A percentile compares a stretch with the other conserved stretches of the same genome.
Conservation (phyloP, 2,329 filamentous ascomycete genomes). For the Penicillium sumatraense region DNA sequence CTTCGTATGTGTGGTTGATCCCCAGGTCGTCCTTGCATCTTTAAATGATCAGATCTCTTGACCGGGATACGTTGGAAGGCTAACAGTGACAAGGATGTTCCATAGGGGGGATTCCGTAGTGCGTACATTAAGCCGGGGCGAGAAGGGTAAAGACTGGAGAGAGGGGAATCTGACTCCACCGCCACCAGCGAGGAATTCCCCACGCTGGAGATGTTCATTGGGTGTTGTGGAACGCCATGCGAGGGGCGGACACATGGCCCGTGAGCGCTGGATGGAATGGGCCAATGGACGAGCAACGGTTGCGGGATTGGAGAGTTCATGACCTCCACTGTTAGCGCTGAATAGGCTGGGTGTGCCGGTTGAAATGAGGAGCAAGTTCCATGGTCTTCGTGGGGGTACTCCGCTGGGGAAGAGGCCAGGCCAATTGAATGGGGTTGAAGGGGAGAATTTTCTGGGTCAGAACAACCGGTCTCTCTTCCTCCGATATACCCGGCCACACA, state of each 20-base stretch:
- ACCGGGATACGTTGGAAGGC: background rate
- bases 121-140: background rate
- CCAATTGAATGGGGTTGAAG: constrained; percentile 3
- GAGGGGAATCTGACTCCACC: constrained; percentile 20
- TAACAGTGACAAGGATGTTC: background rate
- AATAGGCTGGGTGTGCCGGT: background rate
- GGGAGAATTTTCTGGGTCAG: background rate
- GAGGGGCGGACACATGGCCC: constrained; percentile 33
- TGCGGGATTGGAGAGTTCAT: constrained; percentile 9
- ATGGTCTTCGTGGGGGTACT: constrained; percentile 15
- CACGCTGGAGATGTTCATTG: constrained; percentile 21
- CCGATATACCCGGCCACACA: constrained; percentile 7
- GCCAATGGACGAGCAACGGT: constrained; percentile 19
- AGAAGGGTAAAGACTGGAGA: constrained; percentile 13
- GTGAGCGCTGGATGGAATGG: constrained; percentile 9
- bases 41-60: constrained; percentile 8
- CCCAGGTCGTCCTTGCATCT: background rate
- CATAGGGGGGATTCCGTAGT: background rate
- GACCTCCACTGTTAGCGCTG: constrained; percentile 6
- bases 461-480: background rate
- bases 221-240: constrained; percentile 25
- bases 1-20: constrained; percentile 1
- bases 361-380: constrained; percentile 13
- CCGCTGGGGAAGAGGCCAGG: constrained; percentile 9
- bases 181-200: constrained; percentile 20